phyloP scores from a whole-genome alignment of 2,329 filamentous ascomycete species.

The Diplodia sapinea region DNA sequence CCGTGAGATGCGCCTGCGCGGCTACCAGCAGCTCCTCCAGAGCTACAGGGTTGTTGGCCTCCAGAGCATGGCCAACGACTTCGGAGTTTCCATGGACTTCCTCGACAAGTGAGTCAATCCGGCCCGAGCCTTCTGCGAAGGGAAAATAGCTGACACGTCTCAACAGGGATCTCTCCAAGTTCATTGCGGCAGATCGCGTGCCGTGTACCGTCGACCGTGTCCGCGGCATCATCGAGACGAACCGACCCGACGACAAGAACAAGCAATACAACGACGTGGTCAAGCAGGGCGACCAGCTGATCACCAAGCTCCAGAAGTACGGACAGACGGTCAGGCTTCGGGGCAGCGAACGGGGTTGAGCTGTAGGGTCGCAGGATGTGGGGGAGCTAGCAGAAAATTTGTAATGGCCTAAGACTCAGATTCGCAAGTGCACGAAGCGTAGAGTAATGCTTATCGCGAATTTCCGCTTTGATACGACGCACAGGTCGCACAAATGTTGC shows the following conservation, averaged over 20 bases:
- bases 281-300: slow-evolving; percentile 95
- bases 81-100: slow-evolving; percentile 96
- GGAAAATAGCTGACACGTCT: slow-evolving; percentile 27
- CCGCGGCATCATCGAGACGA: slow-evolving; percentile 96
- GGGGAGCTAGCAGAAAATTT: slow-evolving; percentile 16
- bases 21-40: slow-evolving; percentile 95
- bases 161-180: slow-evolving; percentile 88
- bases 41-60: slow-evolving; percentile 97
- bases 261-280: slow-evolving; percentile 99
- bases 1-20: slow-evolving; percentile 94
- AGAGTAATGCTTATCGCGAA: slow-evolving; percentile 28
- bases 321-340: slow-evolving; percentile 93
- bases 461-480: slow-evolving; percentile 16
- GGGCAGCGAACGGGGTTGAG: slow-evolving; percentile 85
- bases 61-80: slow-evolving; percentile 95
- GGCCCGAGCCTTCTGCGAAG: not conserved
- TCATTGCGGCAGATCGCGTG: slow-evolving; percentile 93
- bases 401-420: not conserved
- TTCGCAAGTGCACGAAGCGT: not conserved
- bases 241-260: slow-evolving; percentile 98
- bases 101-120: slow-evolving; percentile 76
- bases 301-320: slow-evolving; percentile 99
- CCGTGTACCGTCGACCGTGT: slow-evolving; percentile 98
- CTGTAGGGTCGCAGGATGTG: not conserved
- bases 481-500: slow-evolving; percentile 17